Evolutionary conservation across 2,329 filamentous ascomycete genomes (phyloP).

Genomic region (Teratosphaeria epicoccoides): DNA sequence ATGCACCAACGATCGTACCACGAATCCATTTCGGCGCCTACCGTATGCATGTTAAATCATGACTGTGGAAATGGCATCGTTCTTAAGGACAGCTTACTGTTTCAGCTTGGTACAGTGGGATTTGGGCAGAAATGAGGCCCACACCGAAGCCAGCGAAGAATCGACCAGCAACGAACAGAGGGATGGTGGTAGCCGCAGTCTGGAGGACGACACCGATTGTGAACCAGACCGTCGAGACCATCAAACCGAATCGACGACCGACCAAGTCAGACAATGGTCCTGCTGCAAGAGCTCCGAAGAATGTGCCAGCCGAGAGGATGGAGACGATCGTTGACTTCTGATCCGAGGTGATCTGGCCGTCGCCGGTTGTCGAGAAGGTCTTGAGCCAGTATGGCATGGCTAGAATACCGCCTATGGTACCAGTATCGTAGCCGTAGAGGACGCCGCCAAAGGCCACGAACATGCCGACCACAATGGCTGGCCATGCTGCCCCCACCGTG

Average conservation of each 20-base stretch:
- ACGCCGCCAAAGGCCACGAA: conserved; percentile 33
- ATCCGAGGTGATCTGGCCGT: conserved; percentile 32
- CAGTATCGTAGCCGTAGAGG: conserved; percentile 25
- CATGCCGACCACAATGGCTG: conserved; percentile 35
- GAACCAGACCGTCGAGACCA: conserved; percentile 53
- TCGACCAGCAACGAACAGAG: conserved; percentile 43
- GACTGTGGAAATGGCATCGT: neutral
- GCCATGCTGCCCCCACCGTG: conserved; percentile 36
- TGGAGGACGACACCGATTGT: conserved; percentile 63
- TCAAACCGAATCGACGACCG: conserved; percentile 60
- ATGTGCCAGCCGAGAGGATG: conserved; percentile 72
- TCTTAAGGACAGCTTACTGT: conserved; percentile 25
- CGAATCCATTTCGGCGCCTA: conserved; percentile 71
- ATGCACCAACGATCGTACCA: conserved; percentile 63
- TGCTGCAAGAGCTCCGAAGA: conserved; percentile 60
- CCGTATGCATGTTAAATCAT: conserved; percentile 28
- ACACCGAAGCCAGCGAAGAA: conserved; percentile 63
- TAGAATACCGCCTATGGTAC: conserved; percentile 33
- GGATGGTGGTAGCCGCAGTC: conserved; percentile 51
- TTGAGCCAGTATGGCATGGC: conserved; percentile 33
- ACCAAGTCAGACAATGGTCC: conserved; percentile 60
- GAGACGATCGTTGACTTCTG: conserved; percentile 67
- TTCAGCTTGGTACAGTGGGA: conserved; percentile 71
- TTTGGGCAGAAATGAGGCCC: conserved; percentile 48
- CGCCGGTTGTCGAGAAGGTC: conserved; percentile 26